phyloP scores from a whole-genome alignment of 2,329 filamentous ascomycete species.

The Xylaria arbuscula region DNA sequence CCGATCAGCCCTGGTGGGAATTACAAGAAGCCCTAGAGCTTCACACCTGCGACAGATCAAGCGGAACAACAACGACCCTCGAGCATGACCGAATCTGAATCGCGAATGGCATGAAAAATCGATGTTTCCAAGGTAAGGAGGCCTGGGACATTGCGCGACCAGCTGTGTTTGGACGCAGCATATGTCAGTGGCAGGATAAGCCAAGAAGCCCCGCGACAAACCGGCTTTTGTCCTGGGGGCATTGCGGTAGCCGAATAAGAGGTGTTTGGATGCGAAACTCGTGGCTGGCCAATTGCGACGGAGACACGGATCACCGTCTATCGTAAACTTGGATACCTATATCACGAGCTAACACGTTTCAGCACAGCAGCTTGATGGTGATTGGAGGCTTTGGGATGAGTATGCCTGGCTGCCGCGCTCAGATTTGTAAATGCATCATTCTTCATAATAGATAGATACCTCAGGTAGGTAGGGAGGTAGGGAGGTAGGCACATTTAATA shows the following conservation, averaged over 20 bases:
- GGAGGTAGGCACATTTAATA: no score
- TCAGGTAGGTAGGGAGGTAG: not conserved
- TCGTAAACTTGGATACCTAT: not conserved
- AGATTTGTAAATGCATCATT: not conserved
- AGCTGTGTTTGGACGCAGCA: slow-evolving; percentile 10
- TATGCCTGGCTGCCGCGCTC: not conserved
- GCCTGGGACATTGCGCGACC: slow-evolving; percentile 15
- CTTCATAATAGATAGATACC: not conserved
- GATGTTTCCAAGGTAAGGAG: not conserved
- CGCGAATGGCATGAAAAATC: not conserved
- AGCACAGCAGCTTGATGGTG: not conserved
- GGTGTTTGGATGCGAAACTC: slow-evolving; percentile 13
- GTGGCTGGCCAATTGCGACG: slow-evolving; percentile 8
- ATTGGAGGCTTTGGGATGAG: slow-evolving; percentile 2
- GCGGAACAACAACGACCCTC: not conserved
- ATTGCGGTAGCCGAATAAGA: not conserved
- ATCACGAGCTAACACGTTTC: slow-evolving; percentile 22
- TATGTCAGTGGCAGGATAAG: slow-evolving; percentile 8
- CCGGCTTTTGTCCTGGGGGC: not conserved
- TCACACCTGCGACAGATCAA: slow-evolving; percentile 7
- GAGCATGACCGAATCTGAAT: not conserved
- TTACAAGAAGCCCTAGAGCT: slow-evolving; percentile 3
- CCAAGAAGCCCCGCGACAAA: slow-evolving; percentile 8
- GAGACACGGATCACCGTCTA: not conserved
- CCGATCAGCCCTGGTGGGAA: not conserved